Conservation (phyloP, 83 land plant genomes). For the Larix sibirica region DNA sequence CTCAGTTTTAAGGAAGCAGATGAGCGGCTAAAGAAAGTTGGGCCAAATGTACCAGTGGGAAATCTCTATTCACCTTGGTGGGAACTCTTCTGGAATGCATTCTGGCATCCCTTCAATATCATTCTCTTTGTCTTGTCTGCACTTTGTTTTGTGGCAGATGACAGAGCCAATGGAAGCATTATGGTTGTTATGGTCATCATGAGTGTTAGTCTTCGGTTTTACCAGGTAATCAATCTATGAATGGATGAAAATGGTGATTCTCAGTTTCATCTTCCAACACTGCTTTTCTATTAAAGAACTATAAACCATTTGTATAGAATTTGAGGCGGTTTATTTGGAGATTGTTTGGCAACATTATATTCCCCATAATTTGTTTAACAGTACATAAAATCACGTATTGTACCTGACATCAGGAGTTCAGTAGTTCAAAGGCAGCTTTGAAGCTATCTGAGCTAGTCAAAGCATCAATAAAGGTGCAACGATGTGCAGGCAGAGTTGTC, state of each 20-base stretch:
- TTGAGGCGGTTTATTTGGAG: background rate
- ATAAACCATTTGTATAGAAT: background rate
- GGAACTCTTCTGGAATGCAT: constrained; percentile 51
- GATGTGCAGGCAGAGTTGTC: constrained; percentile 44
- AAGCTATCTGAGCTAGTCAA: constrained; percentile 53
- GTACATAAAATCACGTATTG: background rate
- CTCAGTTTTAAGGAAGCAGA: constrained; percentile 56
- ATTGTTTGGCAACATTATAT: background rate
- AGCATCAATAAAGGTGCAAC: constrained; percentile 45
- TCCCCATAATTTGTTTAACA: background rate
- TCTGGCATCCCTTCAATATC: constrained; percentile 60
- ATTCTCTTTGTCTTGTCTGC: constrained; percentile 55
- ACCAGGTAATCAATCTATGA: constrained; percentile 37
- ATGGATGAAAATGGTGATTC: background rate
- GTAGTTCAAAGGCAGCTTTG: constrained; percentile 61
- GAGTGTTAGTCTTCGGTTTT: constrained; percentile 56
- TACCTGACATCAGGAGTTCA: constrained; percentile 38
- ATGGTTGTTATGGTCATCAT: constrained; percentile 54
- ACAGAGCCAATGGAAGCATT: constrained; percentile 49
- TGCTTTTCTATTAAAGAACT: background rate
- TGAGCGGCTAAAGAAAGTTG: constrained; percentile 42
- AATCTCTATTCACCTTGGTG: constrained; percentile 44
- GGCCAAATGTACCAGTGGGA: constrained; percentile 45
- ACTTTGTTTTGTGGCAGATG: constrained; percentile 37
- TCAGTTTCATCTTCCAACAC: background rate